Evolutionary conservation across 169 alveolate genomes (phyloP).

Genomic region (Eimeria sp.): DNA sequence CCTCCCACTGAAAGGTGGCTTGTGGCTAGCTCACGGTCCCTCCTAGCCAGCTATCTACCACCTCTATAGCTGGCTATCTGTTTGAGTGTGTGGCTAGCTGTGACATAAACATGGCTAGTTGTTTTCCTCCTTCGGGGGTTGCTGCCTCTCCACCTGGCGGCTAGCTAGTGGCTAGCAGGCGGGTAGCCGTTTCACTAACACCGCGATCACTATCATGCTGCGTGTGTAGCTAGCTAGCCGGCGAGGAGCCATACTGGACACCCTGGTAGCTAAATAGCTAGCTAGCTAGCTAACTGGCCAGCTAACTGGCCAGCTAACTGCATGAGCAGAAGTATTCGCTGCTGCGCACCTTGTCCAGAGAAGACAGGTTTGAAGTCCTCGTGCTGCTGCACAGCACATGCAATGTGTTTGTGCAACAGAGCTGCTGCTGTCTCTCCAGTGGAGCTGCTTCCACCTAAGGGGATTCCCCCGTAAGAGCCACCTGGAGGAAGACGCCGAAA

Average conservation of each 20-base stretch:
- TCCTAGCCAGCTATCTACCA: no score
- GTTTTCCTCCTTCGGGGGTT: no score
- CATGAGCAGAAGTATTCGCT: neutral
- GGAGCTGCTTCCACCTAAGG: neutral
- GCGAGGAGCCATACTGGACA: neutral
- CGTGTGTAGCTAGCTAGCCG: neutral
- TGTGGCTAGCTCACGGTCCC: no score
- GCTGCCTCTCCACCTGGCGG: neutral
- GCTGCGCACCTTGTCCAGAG: slow-evolving; percentile 8
- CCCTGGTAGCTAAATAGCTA: neutral
- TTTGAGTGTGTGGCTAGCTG: no score
- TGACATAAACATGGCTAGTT: no score
- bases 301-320: neutral
- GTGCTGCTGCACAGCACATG: slow-evolving; percentile 31
- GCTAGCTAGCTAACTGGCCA: neutral
- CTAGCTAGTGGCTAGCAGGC: no score
- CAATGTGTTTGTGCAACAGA: neutral
- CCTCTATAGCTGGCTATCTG: no score
- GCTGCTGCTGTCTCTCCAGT: slow-evolving; percentile 43
- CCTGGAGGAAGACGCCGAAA: slow-evolving; percentile 42
- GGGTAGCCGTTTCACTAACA: neutral
- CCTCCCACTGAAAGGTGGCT: no score
- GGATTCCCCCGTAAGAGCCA: slow-evolving; percentile 48
- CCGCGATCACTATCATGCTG: neutral
- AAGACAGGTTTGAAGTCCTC: slow-evolving; percentile 38